Conservation (phyloP, 352 stramenopile species). For the Hyphochytrium catenoides region DNA sequence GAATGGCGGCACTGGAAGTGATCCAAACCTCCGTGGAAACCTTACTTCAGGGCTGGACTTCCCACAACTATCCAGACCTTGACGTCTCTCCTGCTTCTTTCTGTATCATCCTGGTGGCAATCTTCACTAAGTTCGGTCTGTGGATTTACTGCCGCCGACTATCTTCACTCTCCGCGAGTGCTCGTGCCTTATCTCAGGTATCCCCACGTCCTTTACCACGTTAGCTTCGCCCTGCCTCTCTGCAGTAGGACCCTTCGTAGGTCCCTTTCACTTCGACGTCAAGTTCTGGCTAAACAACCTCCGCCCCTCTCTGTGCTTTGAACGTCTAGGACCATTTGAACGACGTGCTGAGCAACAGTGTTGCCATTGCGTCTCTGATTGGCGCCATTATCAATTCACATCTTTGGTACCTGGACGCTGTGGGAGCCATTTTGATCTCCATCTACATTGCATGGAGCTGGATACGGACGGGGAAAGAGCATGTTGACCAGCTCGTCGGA, state of each 20-base stretch:
- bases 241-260: no score
- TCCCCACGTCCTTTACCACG: no score
- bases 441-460: slow-evolving; percentile 89
- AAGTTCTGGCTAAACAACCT: no score
- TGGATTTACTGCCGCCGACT: slow-evolving; percentile 53
- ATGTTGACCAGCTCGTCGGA: slow-evolving; percentile 72
- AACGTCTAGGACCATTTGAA: slow-evolving; percentile 80
- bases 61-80: slow-evolving; percentile 27
- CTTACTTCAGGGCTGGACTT: slow-evolving; percentile 37
- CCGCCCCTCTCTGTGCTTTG: not conserved
- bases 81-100: slow-evolving; percentile 39
- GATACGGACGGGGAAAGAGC: slow-evolving; percentile 79
- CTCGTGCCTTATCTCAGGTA: slow-evolving; percentile 40
- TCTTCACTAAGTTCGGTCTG: slow-evolving; percentile 46
- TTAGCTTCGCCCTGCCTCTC: no score
- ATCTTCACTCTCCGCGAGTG: slow-evolving; percentile 26
- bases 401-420: slow-evolving; percentile 78
- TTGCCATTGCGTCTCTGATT: slow-evolving; percentile 59
- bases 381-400: slow-evolving; percentile 26
- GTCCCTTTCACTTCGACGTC: no score
- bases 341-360: slow-evolving; percentile 78
- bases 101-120: slow-evolving; percentile 29
- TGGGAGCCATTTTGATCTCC: slow-evolving; percentile 82
- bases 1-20: slow-evolving; percentile 78
- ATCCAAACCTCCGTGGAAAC: slow-evolving; percentile 69